phyloP scores from a whole-genome alignment of 192 early-diverging fungal species.

The Coemansia sp. region DNA sequence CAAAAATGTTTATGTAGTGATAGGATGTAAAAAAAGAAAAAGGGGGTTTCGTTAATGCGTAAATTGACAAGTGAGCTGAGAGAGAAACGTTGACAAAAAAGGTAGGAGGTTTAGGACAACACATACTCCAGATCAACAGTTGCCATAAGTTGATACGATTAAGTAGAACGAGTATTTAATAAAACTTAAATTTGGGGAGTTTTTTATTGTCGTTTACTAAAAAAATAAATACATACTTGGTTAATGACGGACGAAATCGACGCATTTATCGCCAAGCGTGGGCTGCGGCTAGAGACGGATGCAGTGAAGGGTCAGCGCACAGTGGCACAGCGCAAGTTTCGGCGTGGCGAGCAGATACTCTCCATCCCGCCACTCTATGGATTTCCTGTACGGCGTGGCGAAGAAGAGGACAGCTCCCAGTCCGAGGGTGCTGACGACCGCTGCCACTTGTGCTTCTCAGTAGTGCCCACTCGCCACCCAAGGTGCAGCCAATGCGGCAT shows the following conservation, averaged over 20 bases:
- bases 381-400: conserved; percentile 22
- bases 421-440: neutral
- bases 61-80: neutral
- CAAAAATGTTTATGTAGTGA: neutral
- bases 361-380: conserved; percentile 30
- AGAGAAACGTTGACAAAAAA: neutral
- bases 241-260: conserved; percentile 12
- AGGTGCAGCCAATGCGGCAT: conserved; percentile 47
- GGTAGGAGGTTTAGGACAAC: neutral
- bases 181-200: neutral
- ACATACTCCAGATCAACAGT: neutral
- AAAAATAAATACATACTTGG: neutral
- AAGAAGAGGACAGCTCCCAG: neutral
- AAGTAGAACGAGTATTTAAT: neutral
- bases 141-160: neutral
- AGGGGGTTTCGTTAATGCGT: neutral
- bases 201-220: neutral
- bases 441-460: conserved; percentile 34
- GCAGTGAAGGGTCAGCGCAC: conserved; percentile 23
- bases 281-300: conserved; percentile 24
- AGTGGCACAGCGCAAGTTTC: conserved; percentile 17
- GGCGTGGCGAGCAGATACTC: conserved; percentile 23
- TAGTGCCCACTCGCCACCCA: conserved; percentile 25
- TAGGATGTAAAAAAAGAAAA: neutral
- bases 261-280: conserved; percentile 5